These are phyloP conservation scores for Tetragonia tetragonoides DNA, from an alignment of 148 eudicot genomes.

Conservation along the genomic window DNA sequence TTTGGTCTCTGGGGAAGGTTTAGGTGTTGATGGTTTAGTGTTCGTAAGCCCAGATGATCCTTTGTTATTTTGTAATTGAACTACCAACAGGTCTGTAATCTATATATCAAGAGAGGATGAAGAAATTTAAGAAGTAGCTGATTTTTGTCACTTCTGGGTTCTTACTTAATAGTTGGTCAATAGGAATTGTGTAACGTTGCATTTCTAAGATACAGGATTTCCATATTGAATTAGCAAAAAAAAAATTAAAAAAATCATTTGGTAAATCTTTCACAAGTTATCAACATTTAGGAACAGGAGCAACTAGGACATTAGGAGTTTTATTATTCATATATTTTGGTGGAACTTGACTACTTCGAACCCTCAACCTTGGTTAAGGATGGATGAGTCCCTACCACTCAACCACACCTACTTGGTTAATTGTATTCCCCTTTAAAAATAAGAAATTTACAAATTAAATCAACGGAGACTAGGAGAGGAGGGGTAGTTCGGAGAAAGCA, in stretches of 20 bases:
- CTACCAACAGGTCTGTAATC: constrained; percentile 1
- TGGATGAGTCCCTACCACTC: too few species aligned
- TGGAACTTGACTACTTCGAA: too few species aligned
- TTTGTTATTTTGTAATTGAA: constrained; percentile 2
- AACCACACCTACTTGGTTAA: too few species aligned
- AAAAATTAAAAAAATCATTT: too few species aligned
- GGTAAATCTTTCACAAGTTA: too few species aligned
- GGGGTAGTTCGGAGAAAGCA: constrained; percentile 28
- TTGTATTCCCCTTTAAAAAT: too few species aligned
- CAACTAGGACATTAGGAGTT: too few species aligned
- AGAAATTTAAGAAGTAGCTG: background rate
- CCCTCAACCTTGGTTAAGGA: too few species aligned
- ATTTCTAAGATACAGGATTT: background rate
- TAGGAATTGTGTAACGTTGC: background rate
- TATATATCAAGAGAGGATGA: background rate
- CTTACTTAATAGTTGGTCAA: background rate
- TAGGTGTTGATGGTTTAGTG: background rate
- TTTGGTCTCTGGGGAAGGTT: background rate
- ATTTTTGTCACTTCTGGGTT: constrained; percentile 1
- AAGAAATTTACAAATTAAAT: too few species aligned
- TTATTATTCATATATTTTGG: too few species aligned
- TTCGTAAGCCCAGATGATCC: background rate
- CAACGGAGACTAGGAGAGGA: background rate
- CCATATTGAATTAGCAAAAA: background rate
- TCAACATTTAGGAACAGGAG: too few species aligned